phyloP scores from a whole-genome alignment of 2,329 filamentous ascomycete species.

The Fusarium sp. region DNA sequence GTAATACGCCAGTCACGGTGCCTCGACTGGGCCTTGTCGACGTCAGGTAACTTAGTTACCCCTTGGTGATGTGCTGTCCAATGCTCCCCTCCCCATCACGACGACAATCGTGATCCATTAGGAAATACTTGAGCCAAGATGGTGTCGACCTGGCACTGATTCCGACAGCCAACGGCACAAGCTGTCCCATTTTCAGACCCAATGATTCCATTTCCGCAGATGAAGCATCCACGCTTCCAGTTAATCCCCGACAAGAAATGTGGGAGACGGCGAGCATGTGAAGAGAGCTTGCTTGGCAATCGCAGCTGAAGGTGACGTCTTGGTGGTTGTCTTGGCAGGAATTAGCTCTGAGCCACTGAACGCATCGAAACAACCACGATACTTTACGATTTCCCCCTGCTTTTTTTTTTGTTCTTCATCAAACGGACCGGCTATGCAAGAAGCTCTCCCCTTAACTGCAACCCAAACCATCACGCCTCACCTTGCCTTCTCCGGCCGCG shows the following conservation, averaged over 20 bases:
- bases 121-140: slow-evolving; percentile 21
- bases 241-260: slow-evolving; percentile 17
- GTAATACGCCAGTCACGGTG: neutral
- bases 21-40: slow-evolving; percentile 7
- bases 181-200: neutral
- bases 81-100: neutral
- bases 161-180: neutral
- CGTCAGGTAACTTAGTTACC: slow-evolving; percentile 14
- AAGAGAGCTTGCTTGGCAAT: slow-evolving; percentile 5
- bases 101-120: slow-evolving; percentile 30
- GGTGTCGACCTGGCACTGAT: slow-evolving; percentile 21
- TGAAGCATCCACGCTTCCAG: neutral
- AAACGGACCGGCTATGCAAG: neutral
- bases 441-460: neutral
- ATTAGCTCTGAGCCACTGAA: slow-evolving; percentile 40
- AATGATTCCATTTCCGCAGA: neutral
- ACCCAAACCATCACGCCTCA: slow-evolving; percentile 10
- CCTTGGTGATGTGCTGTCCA: neutral
- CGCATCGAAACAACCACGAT: slow-evolving; percentile 25
- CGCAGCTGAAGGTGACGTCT: slow-evolving; percentile 31
- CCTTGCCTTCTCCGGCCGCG: slow-evolving; percentile 11
- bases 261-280: slow-evolving; percentile 15
- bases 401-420: neutral
- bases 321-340: slow-evolving; percentile 28
- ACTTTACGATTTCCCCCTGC: neutral